Evolutionary conservation across 805 yeast genomes (phyloP).

Genomic region (Teunomyces stri): DNA sequence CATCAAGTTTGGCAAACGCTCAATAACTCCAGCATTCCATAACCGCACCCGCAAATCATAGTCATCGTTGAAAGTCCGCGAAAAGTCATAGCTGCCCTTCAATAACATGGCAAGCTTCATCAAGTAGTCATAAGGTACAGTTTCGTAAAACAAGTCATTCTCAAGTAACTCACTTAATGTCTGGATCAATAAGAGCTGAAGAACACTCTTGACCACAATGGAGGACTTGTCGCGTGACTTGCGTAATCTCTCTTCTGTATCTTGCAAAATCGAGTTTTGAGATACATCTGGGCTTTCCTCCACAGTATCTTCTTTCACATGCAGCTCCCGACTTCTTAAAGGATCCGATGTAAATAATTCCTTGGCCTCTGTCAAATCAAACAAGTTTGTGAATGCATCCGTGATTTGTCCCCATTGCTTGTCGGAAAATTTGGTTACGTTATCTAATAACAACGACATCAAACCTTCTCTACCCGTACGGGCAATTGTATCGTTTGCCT

Average conservation of each 20-base stretch:
- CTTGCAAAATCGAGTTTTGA: slow-evolving; percentile 13
- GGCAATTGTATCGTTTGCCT: slow-evolving; percentile 95
- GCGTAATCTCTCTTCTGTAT: slow-evolving; percentile 36
- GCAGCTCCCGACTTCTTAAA: slow-evolving; percentile 17
- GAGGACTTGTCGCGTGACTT: slow-evolving; percentile 60
- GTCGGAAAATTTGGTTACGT: slow-evolving; percentile 58
- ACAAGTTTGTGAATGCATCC: slow-evolving; percentile 62
- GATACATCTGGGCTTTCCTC: slow-evolving; percentile 19
- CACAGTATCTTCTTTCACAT: slow-evolving; percentile 19
- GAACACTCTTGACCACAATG: slow-evolving; percentile 87
- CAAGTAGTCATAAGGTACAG: slow-evolving; percentile 66
- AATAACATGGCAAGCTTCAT: slow-evolving; percentile 58
- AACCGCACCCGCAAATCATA: slow-evolving; percentile 82
- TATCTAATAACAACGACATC: slow-evolving; percentile 74
- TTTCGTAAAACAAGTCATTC: slow-evolving; percentile 60
- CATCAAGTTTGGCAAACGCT: slow-evolving; percentile 84
- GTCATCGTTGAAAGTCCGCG: slow-evolving; percentile 84
- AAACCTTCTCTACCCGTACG: slow-evolving; percentile 91
- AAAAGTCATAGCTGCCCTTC: slow-evolving; percentile 72
- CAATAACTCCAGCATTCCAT: slow-evolving; percentile 90
- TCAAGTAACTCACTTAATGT: slow-evolving; percentile 78
- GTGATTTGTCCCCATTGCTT: slow-evolving; percentile 76
- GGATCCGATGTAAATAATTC: slow-evolving; percentile 74
- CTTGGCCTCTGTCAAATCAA: slow-evolving; percentile 79
- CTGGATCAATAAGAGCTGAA: slow-evolving; percentile 87